phyloP scores from a whole-genome alignment of 495 filamentous ascomycete species.

The Friedmanniomyces endolithicus region DNA sequence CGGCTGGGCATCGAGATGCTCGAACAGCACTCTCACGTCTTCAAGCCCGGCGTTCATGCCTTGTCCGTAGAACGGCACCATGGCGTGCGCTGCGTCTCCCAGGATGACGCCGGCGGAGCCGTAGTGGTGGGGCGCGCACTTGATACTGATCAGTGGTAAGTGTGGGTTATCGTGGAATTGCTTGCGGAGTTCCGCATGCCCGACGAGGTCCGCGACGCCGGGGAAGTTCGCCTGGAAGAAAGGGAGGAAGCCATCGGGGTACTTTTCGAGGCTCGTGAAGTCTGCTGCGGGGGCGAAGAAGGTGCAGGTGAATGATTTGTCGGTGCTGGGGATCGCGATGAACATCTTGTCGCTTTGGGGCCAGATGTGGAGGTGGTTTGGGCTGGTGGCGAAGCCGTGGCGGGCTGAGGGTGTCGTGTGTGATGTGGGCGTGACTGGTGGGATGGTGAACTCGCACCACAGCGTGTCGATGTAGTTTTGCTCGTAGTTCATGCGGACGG shows the following conservation, averaged over 20 bases:
- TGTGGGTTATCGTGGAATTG: conserved; percentile 74
- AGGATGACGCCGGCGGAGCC: conserved; percentile 66
- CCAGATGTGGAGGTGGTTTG: conserved; percentile 96
- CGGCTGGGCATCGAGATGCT: conserved; percentile 42
- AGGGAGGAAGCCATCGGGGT: conserved; percentile 41
- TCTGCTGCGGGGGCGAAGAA: conserved; percentile 62
- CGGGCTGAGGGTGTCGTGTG: conserved; percentile 29
- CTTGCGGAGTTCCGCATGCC: conserved; percentile 48
- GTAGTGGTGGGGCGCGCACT: conserved; percentile 80
- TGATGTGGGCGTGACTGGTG: conserved; percentile 27
- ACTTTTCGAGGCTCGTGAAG: conserved; percentile 47
- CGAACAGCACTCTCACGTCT: conserved; percentile 44
- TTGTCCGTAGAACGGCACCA: conserved; percentile 58
- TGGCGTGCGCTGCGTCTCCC: conserved; percentile 92
- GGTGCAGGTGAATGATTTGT: conserved; percentile 90
- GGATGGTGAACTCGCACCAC: conserved; percentile 93
- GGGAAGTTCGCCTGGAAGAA: conserved; percentile 79
- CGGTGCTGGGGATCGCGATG: conserved; percentile 81
- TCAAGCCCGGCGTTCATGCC: conserved; percentile 36
- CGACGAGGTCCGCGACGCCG: conserved; percentile 66
- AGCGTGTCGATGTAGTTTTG: conserved; percentile 94
- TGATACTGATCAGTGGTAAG: conserved; percentile 82
- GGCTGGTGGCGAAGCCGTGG: conserved; percentile 62
- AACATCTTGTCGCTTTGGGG: conserved; percentile 90
- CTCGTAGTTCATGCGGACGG: conserved; percentile 69